Evolutionary conservation across 2,329 filamentous ascomycete species (phyloP), one percentile per base, ranked within the genome.

Genomic region (Botryosphaeria dothidea): DNA sequence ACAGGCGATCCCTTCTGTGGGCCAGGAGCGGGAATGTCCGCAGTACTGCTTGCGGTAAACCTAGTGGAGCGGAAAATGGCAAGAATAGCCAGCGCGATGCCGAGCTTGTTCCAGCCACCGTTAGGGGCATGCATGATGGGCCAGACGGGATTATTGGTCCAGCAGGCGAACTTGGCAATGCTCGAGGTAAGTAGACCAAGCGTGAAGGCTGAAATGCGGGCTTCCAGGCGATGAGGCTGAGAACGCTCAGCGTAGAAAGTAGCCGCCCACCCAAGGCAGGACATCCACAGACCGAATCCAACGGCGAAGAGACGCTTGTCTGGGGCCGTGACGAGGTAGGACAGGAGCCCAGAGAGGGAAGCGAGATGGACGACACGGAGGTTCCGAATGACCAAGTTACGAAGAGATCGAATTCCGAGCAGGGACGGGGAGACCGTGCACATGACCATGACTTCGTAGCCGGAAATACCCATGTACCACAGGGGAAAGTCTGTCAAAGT

Each of bases 381-480:
- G 72, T 96, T 89, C 67, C 85, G 87, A 61, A 90, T 80, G 11
- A 92, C 84, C 17, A 92, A 76, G 43, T 85, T 85, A 66, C 92
- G 90, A 19, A 97, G 66, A 0, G 88, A 82, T 52, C 84, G 84
- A 67, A 93, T 89, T 23, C 84, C 88, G 48, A 99, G 87, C 21
- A 98, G 77, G 43, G 93, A 83, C 0, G 95, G 95, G 4, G 93
- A 91, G 60, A 94, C 78, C 3, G 92, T 94, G 57, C 86, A 87
- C 88, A 98, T 90, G 73, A 99, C 89, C 69, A 96, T 84, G 48
- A 89, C 90, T 79, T 99, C 95, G 74, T 95, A 99, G 68, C 95
- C 95, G 3, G 94, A 98, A 67, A 99, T 96, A 29, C 95, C 95
- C 95, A 99, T 99, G 77, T 97, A 88, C 95, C 95, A 99, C 11